Evolutionary conservation across 2,329 filamentous ascomycete species (phyloP).

Genomic region (Aureobasidium pullulans): DNA sequence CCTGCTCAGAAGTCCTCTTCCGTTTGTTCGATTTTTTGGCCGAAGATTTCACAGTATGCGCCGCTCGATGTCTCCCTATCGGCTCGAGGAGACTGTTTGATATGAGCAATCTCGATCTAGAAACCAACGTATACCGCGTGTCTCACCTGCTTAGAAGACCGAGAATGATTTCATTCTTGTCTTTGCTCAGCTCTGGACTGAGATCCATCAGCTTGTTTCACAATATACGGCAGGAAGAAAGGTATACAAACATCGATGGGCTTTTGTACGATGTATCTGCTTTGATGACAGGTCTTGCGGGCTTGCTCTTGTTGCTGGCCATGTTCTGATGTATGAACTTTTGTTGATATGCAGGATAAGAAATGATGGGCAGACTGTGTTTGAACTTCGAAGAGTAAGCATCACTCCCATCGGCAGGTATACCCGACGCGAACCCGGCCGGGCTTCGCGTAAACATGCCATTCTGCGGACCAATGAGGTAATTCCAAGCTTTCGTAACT

Average conservation of each 20-base stretch:
- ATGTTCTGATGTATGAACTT: not conserved
- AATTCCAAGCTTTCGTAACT: not conserved
- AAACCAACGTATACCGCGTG: not conserved
- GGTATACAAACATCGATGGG: not conserved
- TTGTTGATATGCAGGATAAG: not conserved
- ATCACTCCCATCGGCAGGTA: not conserved
- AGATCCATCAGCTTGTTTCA: conserved; percentile 1
- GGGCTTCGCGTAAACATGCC: not conserved
- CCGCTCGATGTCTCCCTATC: conserved; percentile 54
- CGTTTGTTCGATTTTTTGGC: conserved; percentile 24
- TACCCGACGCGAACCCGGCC: not conserved
- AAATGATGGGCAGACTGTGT: not conserved
- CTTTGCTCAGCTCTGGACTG: conserved; percentile 10
- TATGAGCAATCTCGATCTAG: not conserved
- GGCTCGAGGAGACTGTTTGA: conserved; percentile 53
- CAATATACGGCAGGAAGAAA: not conserved
- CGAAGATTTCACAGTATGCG: conserved; percentile 45
- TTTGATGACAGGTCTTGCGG: not conserved
- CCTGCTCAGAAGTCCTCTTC: conserved; percentile 17
- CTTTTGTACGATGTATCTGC: not conserved
- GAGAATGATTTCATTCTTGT: not conserved
- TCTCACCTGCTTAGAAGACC: conserved; percentile 2
- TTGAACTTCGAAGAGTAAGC: not conserved
- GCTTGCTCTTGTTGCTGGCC: not conserved
- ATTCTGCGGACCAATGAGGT: not conserved